A percentile compares a stretch with the other conserved stretches of the same genome.
Evolutionary conservation across 352 stramenopile species (phyloP).

Genomic region (Pythium vanterpoolii): DNA sequence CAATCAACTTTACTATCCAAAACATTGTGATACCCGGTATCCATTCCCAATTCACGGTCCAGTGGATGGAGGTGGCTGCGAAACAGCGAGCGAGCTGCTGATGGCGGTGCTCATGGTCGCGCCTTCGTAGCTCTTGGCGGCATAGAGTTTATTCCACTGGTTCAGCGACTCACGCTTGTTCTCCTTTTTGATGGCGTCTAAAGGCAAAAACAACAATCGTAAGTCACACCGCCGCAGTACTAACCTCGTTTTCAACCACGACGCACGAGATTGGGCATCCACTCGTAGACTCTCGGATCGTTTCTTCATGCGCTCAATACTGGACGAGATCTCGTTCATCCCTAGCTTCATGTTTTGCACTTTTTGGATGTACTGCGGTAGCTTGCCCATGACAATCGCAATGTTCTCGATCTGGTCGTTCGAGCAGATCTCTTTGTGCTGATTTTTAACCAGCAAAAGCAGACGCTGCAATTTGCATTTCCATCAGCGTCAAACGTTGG

Average conservation of each 20-base stretch:
- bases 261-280: constrained; percentile 74
- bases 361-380: constrained; percentile 67
- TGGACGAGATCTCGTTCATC: constrained; percentile 57
- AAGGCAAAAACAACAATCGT: neutral
- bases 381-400: constrained; percentile 61
- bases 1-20: neutral
- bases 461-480: constrained; percentile 34
- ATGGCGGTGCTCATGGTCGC: constrained; percentile 18
- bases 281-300: constrained; percentile 64
- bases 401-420: constrained; percentile 63
- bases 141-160: constrained; percentile 81
- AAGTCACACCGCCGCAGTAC: neutral
- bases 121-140: constrained; percentile 44
- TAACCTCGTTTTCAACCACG: neutral
- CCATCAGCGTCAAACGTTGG: neutral
- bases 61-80: constrained; percentile 1
- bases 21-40: too few species aligned
- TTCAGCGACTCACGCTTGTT: constrained; percentile 66
- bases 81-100: constrained; percentile 4
- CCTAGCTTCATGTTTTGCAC: constrained; percentile 56
- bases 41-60: neutral
- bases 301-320: constrained; percentile 68
- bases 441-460: constrained; percentile 40
- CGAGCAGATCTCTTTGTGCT: constrained; percentile 45
- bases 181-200: constrained; percentile 81